phyloP scores from a whole-genome alignment of 495 filamentous ascomycete species.

The Thozetella sp. region DNA sequence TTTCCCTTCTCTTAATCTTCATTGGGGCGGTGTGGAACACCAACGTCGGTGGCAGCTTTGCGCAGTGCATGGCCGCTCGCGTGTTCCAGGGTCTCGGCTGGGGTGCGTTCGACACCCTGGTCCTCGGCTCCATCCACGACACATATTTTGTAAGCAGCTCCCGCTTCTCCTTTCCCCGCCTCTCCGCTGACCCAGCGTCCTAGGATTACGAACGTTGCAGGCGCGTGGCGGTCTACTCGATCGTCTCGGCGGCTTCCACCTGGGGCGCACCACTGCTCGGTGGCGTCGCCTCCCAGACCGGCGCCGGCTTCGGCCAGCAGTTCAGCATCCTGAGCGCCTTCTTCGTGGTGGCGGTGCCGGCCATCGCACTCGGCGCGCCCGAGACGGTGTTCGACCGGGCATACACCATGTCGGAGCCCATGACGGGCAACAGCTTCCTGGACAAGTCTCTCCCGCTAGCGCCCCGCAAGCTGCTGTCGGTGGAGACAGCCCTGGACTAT shows the following conservation, averaged over 20 bases:
- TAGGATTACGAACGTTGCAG: constrained; percentile 49
- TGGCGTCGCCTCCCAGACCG: constrained; percentile 38
- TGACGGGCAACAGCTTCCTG: constrained; percentile 19
- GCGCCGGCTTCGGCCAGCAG: constrained; percentile 38
- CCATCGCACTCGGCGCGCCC: constrained; percentile 44
- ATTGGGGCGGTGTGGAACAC: constrained; percentile 49
- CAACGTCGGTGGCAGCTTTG: constrained; percentile 35
- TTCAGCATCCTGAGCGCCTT: constrained; percentile 48
- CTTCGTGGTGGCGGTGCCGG: constrained; percentile 40
- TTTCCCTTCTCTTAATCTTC: constrained; percentile 40
- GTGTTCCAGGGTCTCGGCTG: constrained; percentile 54
- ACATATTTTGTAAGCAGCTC: constrained; percentile 47
- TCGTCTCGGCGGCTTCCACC: constrained; percentile 42
- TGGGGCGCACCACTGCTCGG: constrained; percentile 51
- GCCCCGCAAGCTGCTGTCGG: constrained; percentile 25
- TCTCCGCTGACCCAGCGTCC: constrained; percentile 16
- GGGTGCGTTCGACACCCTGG: constrained; percentile 52
- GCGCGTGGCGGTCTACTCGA: constrained; percentile 35
- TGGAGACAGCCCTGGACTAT: constrained; percentile 29
- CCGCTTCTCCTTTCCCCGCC: not conserved
- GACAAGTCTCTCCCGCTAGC: constrained; percentile 28
- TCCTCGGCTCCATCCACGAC: constrained; percentile 47
- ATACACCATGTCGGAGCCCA: constrained; percentile 25
- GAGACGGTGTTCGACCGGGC: constrained; percentile 49
- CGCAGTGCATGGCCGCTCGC: constrained; percentile 47